These are phyloP conservation scores for Epichloe gansuensis DNA, from an alignment of 2,329 filamentous ascomycete species.

Conservation along the genomic window DNA sequence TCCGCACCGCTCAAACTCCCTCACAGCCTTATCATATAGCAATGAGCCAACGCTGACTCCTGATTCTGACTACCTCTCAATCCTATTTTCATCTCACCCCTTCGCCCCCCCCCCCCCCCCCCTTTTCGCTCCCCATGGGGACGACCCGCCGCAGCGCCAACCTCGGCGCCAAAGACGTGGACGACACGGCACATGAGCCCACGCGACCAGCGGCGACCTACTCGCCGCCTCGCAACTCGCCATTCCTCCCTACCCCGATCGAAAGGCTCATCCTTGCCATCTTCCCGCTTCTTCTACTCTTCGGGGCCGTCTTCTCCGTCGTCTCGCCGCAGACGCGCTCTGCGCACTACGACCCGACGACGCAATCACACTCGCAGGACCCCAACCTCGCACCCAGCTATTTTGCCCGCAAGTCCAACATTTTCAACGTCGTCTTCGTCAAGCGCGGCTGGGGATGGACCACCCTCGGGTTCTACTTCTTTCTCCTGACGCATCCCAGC, in stretches of 20 bases:
- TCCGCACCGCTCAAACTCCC: no score
- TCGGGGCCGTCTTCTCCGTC: conserved; percentile 70
- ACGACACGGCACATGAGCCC: neutral
- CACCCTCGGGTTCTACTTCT: conserved; percentile 57
- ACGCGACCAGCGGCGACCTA: neutral
- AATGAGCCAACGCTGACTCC: neutral
- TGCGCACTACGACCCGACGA: conserved; percentile 45
- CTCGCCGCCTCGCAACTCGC: conserved; percentile 28
- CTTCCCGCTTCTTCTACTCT: conserved; percentile 66
- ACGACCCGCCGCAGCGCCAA: conserved; percentile 15
- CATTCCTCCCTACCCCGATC: conserved; percentile 56
- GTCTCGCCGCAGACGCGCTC: conserved; percentile 60
- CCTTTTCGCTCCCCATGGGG: conserved; percentile 13
- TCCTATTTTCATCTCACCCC: neutral
- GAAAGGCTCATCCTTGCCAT: conserved; percentile 51
- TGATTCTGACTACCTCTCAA: neutral
- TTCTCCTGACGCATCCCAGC: conserved; percentile 55
- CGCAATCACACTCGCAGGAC: conserved; percentile 50
- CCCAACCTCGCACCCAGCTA: conserved; percentile 56
- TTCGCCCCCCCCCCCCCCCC: neutral
- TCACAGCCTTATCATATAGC: no score
- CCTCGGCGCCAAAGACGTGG: neutral
- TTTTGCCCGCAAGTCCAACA: conserved; percentile 85
- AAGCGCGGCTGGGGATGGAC: conserved; percentile 94
- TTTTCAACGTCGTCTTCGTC: conserved; percentile 88